These are phyloP conservation scores for Populus hybrid DNA, from an alignment of 441 rosid species.

Conservation along the genomic window DNA sequence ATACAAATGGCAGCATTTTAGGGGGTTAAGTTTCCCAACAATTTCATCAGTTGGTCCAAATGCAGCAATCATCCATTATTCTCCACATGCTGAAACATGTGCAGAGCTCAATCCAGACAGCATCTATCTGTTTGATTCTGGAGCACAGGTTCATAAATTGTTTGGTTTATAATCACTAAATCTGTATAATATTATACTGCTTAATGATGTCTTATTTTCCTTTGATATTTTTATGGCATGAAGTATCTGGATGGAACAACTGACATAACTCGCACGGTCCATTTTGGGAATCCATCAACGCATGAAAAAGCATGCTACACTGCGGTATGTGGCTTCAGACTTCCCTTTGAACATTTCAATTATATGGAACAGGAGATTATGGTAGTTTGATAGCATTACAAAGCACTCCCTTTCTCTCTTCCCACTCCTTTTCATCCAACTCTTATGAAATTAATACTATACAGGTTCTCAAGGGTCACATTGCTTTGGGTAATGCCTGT, in stretches of 20 bases:
- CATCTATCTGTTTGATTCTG: slow-evolving; percentile 94
- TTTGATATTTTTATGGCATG: slow-evolving; percentile 18
- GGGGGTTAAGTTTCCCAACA: slow-evolving; percentile 93
- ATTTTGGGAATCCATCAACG: slow-evolving; percentile 89
- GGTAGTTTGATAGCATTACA: background rate
- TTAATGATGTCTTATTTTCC: slow-evolving; percentile 17
- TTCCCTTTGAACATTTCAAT: background rate
- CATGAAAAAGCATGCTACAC: slow-evolving; percentile 92
- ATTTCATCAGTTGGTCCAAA: slow-evolving; percentile 95
- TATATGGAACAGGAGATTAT: background rate
- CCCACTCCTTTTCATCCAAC: background rate
- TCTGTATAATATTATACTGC: background rate
- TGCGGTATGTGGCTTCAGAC: slow-evolving; percentile 47
- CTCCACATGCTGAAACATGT: slow-evolving; percentile 68
- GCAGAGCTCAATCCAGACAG: slow-evolving; percentile 82
- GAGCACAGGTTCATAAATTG: slow-evolving; percentile 74
- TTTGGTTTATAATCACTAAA: background rate
- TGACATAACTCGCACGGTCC: slow-evolving; percentile 94
- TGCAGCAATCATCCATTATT: slow-evolving; percentile 88
- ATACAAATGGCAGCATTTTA: slow-evolving; percentile 62
- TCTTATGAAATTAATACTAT: background rate
- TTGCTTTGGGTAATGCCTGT: slow-evolving; percentile 73
- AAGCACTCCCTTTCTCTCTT: background rate
- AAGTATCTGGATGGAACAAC: slow-evolving; percentile 98
- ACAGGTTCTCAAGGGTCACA: slow-evolving; percentile 94